Base-by-base conservation (phyloP, 495 filamentous ascomycete species). In the Penicillium turbatum region DNA sequence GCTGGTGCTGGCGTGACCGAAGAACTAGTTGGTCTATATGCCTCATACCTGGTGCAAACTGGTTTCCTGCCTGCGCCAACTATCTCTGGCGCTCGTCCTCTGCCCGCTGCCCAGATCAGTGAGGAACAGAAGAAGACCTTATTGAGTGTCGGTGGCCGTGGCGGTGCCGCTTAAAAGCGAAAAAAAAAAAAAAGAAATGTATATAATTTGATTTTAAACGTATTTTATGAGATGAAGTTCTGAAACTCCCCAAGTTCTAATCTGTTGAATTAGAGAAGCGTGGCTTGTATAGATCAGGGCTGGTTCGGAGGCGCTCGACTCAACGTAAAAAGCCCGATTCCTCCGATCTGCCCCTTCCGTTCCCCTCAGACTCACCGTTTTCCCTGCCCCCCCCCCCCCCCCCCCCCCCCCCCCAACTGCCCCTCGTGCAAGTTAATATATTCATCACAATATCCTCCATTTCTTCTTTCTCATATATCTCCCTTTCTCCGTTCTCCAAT, bases 11-110 rank as follows among this genome's bases (percentile, higher is more conserved):
- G 79, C 36, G 83, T 92, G 2, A 80, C 72, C n/a, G 77, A 81
- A 53, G 82, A 87, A 55, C 76, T 82, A 42, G 80, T 93, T 39
- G 89, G 88, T 10, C 64, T 80, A 36, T 96, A 91, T 68, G 65
- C 90, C 11, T 75, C 83, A 6, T 96, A 88, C 59, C 71, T 96
- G 34, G 75, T 84, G 8, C 77, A 77, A 38, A 78, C 85, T 56
- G 87, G 86, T 10, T 95, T 95, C 68, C 71, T 97, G 43, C 73
- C 73, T 10, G 86, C 89, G 8, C 65, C 70, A 0, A 71, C 64
- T 11, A 66, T 70, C 38, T 74, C 79, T 4, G 66, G 66, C 30
- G 75, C 62, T 29, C 65, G 55, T 39, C 57, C 71, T 15, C 56
- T 86, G 45, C 83, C 83, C 0, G 57, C 61, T 19, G 66, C 75